A percentile compares a stretch with the other conserved stretches of the same genome.
These are phyloP conservation scores for Harringtonia lauricola DNA, from an alignment of 2,329 filamentous ascomycete species.

Conservation along the genomic window DNA sequence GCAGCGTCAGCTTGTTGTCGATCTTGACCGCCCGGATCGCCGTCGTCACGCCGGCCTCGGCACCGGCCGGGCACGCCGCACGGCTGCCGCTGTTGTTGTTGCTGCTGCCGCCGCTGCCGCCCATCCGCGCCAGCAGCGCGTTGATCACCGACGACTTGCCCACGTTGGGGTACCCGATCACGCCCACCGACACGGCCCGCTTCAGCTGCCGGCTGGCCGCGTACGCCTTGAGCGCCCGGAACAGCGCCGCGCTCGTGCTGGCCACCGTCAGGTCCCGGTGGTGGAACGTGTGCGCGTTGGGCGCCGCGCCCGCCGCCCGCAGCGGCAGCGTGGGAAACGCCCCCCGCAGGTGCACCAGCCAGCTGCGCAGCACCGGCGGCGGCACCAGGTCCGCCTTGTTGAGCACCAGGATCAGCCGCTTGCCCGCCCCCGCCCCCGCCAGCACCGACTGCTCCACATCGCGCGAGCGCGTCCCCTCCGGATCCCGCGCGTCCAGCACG, in stretches of 20 bases:
- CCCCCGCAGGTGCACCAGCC: slow-evolving; percentile 73
- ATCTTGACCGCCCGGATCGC: slow-evolving; percentile 83
- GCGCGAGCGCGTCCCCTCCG: slow-evolving; percentile 79
- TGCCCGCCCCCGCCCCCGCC: slow-evolving; percentile 61
- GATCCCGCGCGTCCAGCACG: slow-evolving; percentile 84
- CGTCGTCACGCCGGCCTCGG: slow-evolving; percentile 87
- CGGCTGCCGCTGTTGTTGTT: no score
- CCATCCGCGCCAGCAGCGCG: slow-evolving; percentile 68
- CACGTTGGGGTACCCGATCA: slow-evolving; percentile 93
- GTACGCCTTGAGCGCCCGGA: slow-evolving; percentile 83
- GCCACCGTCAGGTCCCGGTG: slow-evolving; percentile 83
- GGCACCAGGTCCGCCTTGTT: slow-evolving; percentile 96
- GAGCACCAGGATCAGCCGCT: slow-evolving; percentile 79
- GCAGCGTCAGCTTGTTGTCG: slow-evolving; percentile 84
- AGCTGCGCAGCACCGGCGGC: slow-evolving; percentile 67
- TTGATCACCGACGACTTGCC: slow-evolving; percentile 97
- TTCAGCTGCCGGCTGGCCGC: slow-evolving; percentile 76
- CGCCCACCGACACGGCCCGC: slow-evolving; percentile 79
- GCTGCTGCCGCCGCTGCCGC: slow-evolving; percentile 45
- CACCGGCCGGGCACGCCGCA: slow-evolving; percentile 75
- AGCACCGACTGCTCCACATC: slow-evolving; percentile 87
- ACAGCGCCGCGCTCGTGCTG: slow-evolving; percentile 72
- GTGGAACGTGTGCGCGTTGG: slow-evolving; percentile 85
- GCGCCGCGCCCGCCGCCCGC: slow-evolving; percentile 68
- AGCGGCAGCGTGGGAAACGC: slow-evolving; percentile 89